Evolutionary conservation across 768 basidiomycete species (phyloP), one percentile per base, ranked within the genome.

Genomic region (Gelatoporia subvermispora): DNA sequence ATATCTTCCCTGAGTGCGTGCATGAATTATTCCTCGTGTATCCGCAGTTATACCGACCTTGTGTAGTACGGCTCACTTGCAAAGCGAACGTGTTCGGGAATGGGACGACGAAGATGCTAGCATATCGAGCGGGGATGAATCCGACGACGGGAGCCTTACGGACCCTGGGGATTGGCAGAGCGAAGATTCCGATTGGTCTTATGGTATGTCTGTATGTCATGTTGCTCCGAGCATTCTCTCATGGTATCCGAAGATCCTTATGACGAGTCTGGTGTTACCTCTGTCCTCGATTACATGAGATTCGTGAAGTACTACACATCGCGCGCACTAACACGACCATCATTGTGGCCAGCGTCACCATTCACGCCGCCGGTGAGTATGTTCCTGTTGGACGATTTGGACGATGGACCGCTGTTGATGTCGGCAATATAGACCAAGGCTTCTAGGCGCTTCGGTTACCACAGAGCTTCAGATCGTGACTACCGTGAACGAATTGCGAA

Each of bases 121-220:
- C 45, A 72, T 82, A 58, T 79, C 78, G 8, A 84, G 81, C 43
- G 81, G 79, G 3, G 88, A 90, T 53, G 89, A 92, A 64, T 91
- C 89, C 2, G 90, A 91, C 55, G 69, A 87, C 53, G 81, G 79
- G 20, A 85, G 84, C 58, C 60, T 86, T 42, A 85, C 81, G 2
- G 84, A 84, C 41, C 68, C 64, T 7, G 54, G 49, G 41, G 65
- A 68, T 9, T 66, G 58, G 17, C 65, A 64, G 16, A 73, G 68
- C 43, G 68, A 71, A 20, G 61, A 59, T 39, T 73, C 77, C 11
- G 76, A 77, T 39, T 61, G 67, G 69, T 43, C 75, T 72, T 73
- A 80, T 45, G 72, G 79, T 79, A 49, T 50, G 66, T 36, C 11
- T 11, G 28, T 31, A 7, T 13, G 28, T 31, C 13, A 7, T 13